Evolutionary conservation across 2,329 filamentous ascomycete species (phyloP), one percentile per base, ranked within the genome.

Genomic region (Colletotrichum sp.): DNA sequence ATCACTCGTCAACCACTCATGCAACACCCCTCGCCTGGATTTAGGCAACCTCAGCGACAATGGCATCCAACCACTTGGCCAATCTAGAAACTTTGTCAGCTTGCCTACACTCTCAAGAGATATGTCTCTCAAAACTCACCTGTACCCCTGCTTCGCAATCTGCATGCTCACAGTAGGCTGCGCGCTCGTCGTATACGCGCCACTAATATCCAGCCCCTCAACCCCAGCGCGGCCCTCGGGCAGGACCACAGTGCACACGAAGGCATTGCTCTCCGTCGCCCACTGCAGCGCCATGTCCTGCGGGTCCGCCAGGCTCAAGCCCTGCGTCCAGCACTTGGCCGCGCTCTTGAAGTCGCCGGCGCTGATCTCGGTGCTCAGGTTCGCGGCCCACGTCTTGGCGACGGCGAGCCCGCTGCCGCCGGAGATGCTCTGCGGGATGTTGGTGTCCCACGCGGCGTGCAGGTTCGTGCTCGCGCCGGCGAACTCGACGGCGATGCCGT

Each of bases 391-490:
- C 5, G 81, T 77, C 79, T 83, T 82, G 4, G 86, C 86, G 5
- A 83, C 80, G 26, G 82, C 61, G 57, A 84, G 79, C 5, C 79
- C 80, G 32, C 80, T 80, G 75, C 85, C 85, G 71, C 85, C 86
- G 2, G 83, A 85, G 81, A 67, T 83, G 71, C 66, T 83, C 79
- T 91, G 86, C 13, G 90, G 88, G 76, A 93, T 92, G 66, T 87
- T 84, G 7, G 88, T 90, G 80, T 93, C 92, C 92, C 92, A 93
- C 67, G 90, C 86, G 6, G 88, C 81, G 81, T 93, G 92, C 7
- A 93, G 85, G 80, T 93, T 93, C 32, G 89, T 90, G 48, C 80
- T 79, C 28, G 87, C 84, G 16, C 87, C 86, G 68, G 87, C 83
- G 80, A 90, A 93, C 2, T 82, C 83, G 7, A 93, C 91, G 1